phyloP scores from a whole-genome alignment of 768 basidiomycete genomes.

The Pleurotus eryngii region DNA sequence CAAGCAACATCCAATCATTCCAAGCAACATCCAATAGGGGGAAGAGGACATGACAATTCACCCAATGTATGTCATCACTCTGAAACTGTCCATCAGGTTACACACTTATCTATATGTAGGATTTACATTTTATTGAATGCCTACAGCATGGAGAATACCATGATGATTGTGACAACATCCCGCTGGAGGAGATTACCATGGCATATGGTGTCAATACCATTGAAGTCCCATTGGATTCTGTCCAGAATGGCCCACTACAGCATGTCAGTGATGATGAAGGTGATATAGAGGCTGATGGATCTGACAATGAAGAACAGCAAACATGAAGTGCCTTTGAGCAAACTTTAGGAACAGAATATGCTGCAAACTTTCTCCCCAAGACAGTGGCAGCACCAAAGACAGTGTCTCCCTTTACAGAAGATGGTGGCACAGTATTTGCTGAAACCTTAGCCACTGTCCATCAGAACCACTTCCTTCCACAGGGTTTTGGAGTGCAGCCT shows the following conservation, averaged over 20 bases:
- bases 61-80: neutral
- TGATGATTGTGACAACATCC: neutral
- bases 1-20: conserved; percentile 29
- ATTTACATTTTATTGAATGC: conserved; percentile 2
- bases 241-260: neutral
- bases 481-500: conserved; percentile 11
- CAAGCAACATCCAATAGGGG: conserved; percentile 25
- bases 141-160: neutral
- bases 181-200: neutral
- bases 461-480: conserved; percentile 1
- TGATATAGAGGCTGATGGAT: conserved; percentile 1
- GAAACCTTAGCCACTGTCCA: neutral
- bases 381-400: neutral
- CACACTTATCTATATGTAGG: neutral
- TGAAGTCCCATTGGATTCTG: neutral
- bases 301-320: neutral
- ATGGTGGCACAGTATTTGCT: neutral
- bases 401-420: neutral
- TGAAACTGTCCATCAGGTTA: neutral
- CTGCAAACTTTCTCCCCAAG: no score
- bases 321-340: no score
- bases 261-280: neutral
- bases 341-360: no score
- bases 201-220: neutral
- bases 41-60: conserved; percentile 8